Evolutionary conservation across 441 rosid species (phyloP).

Genomic region (Biscutella auriculata): DNA sequence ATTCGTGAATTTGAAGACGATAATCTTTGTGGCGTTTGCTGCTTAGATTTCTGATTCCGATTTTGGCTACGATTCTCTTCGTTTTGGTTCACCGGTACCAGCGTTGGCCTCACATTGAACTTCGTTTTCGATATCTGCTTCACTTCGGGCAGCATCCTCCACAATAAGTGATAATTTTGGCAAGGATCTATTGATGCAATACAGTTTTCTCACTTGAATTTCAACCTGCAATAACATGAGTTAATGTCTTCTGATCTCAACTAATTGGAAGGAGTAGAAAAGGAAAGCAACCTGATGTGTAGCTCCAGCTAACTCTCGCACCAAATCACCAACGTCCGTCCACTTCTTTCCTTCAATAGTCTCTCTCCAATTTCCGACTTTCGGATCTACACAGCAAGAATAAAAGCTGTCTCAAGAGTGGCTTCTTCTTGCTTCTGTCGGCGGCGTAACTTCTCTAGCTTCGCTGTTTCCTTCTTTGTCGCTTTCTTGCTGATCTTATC

Average conservation of each 20-base stretch:
- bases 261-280: too few species aligned
- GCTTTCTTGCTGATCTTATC: conserved; percentile 55
- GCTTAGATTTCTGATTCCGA: too few species aligned
- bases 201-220: conserved; percentile 36
- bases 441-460: conserved; percentile 68
- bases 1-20: too few species aligned
- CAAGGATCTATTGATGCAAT: conserved; percentile 50
- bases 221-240: conserved; percentile 21
- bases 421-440: conserved; percentile 40
- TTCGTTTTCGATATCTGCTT: conserved; percentile 54
- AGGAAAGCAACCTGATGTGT: too few species aligned
- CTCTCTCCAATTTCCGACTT: conserved; percentile 33
- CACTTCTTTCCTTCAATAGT: conserved; percentile 30
- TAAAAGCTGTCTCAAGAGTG: conserved; percentile 26
- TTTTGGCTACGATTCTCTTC: too few species aligned
- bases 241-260: too few species aligned
- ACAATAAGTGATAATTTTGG: conserved; percentile 46
- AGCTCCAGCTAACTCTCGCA: conserved; percentile 27
- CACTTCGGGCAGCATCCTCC: conserved; percentile 81
- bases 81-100: too few species aligned
- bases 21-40: too few species aligned
- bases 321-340: conserved; percentile 38
- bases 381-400: conserved; percentile 19
- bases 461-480: conserved; percentile 80
- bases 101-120: too few species aligned